Evolutionary conservation across 768 basidiomycete species (phyloP), one percentile per base, ranked within the genome.

Genomic region (Naganishia randhawae): DNA sequence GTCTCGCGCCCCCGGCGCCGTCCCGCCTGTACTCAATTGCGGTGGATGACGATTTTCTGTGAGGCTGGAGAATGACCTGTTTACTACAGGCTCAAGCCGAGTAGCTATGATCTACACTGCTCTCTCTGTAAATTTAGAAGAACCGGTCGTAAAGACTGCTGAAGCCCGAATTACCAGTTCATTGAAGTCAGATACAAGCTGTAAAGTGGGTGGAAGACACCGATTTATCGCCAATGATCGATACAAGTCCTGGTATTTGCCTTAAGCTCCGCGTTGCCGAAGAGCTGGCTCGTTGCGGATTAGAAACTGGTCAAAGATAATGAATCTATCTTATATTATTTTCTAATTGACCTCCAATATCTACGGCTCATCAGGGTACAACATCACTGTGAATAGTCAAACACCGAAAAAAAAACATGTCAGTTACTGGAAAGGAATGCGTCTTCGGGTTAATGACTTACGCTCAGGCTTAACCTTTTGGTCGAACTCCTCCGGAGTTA

Each of bases 401-500:
- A 27, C 19, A 11, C 19, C 45, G 6, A 22, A n/a, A 22, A 1
- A 3, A 19, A 13, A 51, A 54, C 13, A 62, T 33, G 22, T 39
- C 22, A 62, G 39, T 25, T 5, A 27, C n/a, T 22, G 22, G 25
- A 62, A 6, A 5, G 35, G 14, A 19, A 35, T 17, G 14, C 14
- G 32, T 19, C 7, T 1, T n/a, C 45, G 7, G 45, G n/a, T n/a
- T 22, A 48, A 11, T 13, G n/a, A 78, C 80, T 79, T 69, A 80
- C 78, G 77, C 70, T 81, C 80, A 35, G 80, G 82, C 67, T 78
- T 72, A 63, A 83, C 96, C 83, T 92, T 92, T 78, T 86, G 84
- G 81, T 98, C 94, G 81, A 98, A 99, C 80, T 94, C 92, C 77
- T 95, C 91, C 0, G 87, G 83, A 0, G 89, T 89, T 74, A 98